Evolutionary conservation across 2,329 filamentous ascomycete species (phyloP).

Genomic region (Alternaria consortialis): DNA sequence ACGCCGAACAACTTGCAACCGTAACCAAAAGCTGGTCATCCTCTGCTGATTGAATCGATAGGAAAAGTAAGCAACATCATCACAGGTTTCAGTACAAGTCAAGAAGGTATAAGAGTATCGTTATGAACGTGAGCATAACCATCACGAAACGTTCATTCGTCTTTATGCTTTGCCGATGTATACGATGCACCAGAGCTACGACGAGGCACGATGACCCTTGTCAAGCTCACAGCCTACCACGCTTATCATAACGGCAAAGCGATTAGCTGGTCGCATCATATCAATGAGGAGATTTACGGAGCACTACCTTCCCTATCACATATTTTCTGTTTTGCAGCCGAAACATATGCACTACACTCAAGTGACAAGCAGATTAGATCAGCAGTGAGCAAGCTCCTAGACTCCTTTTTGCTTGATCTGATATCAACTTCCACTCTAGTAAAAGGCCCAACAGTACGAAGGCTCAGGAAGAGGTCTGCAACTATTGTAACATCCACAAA

Average conservation of each 20-base stretch:
- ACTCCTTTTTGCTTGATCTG: background rate
- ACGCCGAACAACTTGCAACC: too few species aligned
- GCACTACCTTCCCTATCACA: background rate
- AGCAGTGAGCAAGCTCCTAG: background rate
- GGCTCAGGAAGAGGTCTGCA: background rate
- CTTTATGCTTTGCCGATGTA: background rate
- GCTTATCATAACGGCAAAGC: too few species aligned
- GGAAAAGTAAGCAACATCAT: too few species aligned
- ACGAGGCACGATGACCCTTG: background rate
- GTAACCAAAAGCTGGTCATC: too few species aligned
- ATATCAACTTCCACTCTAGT: accelerated
- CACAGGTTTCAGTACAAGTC: too few species aligned
- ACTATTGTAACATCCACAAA: background rate
- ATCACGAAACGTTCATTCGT: background rate
- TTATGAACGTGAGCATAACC: background rate
- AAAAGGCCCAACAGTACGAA: background rate
- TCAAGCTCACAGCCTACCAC: background rate
- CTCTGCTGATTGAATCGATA: too few species aligned
- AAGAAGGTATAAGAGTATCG: too few species aligned
- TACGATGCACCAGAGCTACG: background rate
- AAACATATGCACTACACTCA: too few species aligned
- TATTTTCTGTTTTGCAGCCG: too few species aligned
- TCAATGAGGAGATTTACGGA: background rate
- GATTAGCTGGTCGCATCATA: background rate
- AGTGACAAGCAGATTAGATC: background rate